Percentiles rank a stretch among this genome's conserved stretches.
Conservation (phyloP, 768 basidiomycete genomes). For the Paxillus ammoniavirescens region DNA sequence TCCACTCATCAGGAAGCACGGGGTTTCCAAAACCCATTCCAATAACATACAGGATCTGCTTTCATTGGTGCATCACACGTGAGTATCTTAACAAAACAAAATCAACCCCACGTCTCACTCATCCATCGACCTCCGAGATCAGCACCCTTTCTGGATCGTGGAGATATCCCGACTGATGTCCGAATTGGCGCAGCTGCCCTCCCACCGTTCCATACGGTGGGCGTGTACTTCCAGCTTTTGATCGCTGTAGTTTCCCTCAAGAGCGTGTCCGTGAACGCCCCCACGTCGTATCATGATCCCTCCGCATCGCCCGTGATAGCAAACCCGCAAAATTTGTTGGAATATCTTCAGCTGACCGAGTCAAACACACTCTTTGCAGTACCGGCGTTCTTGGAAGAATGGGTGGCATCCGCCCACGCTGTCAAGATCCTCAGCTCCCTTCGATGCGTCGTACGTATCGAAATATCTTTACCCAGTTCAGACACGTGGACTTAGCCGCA, state of each 20-base stretch:
- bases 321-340: conserved; percentile 20
- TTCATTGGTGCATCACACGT: conserved; percentile 39
- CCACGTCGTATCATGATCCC: conserved; percentile 15
- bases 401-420: conserved; percentile 14
- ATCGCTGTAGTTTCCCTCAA: conserved; percentile 11
- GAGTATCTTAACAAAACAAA: conserved; percentile 5
- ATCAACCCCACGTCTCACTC: neutral
- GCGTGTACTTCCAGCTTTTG: conserved; percentile 16
- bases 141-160: conserved; percentile 10
- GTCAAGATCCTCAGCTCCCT: conserved; percentile 16
- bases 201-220: conserved; percentile 23
- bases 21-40: conserved; percentile 45
- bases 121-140: neutral
- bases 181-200: conserved; percentile 11
- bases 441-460: conserved; percentile 18
- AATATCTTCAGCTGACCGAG: conserved; percentile 13
- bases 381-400: conserved; percentile 24
- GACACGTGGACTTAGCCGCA: neutral
- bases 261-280: conserved; percentile 16
- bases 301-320: conserved; percentile 19
- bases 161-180: conserved; percentile 2
- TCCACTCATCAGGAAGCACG: conserved; percentile 52
- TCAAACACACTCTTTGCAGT: conserved; percentile 13
- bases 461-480: neutral
- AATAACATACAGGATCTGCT: conserved; percentile 28